phyloP scores from a whole-genome alignment of 2,329 filamentous ascomycete species.

The Aschersonia sp. region DNA sequence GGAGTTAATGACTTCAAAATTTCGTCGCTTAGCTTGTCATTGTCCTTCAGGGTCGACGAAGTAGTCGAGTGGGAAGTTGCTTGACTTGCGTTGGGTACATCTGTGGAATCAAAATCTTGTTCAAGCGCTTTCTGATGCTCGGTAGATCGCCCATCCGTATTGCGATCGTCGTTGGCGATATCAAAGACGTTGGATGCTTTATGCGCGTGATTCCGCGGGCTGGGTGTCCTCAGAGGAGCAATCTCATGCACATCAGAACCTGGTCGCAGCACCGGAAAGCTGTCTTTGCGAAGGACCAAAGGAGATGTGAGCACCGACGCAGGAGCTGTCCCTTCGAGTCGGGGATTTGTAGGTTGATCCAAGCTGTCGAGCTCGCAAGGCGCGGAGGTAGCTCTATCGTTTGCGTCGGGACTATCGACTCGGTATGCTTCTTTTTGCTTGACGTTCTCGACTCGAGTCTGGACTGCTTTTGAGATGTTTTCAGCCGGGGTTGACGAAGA shows the following conservation, averaged over 20 bases:
- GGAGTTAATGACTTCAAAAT: constrained; percentile 55
- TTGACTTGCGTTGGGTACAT: constrained; percentile 22
- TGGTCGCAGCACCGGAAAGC: background rate
- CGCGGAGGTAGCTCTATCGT: too few species aligned
- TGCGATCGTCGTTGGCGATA: constrained; percentile 13
- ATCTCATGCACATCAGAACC: constrained; percentile 8
- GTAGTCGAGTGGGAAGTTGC: constrained; percentile 32
- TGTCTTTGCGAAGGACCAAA: background rate
- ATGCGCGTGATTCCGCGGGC: constrained; percentile 8
- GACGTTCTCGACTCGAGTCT: too few species aligned
- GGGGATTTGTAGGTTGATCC: background rate
- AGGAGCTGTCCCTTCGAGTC: background rate
- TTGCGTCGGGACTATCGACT: too few species aligned
- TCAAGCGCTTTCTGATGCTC: constrained; percentile 11
- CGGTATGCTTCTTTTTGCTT: too few species aligned
- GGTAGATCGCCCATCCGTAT: constrained; percentile 20
- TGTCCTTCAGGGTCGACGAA: constrained; percentile 48
- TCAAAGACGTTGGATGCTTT: background rate
- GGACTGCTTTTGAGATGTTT: too few species aligned
- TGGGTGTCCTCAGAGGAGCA: constrained; percentile 19
- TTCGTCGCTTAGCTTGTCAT: constrained; percentile 56
- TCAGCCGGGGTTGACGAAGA: too few species aligned
- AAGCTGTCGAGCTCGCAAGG: background rate
- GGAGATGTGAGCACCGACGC: background rate
- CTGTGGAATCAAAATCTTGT: constrained; percentile 14